Evolutionary conservation across 1,284 basidiomycete genomes (phyloP).

Genomic region (Earliella scabrosa): DNA sequence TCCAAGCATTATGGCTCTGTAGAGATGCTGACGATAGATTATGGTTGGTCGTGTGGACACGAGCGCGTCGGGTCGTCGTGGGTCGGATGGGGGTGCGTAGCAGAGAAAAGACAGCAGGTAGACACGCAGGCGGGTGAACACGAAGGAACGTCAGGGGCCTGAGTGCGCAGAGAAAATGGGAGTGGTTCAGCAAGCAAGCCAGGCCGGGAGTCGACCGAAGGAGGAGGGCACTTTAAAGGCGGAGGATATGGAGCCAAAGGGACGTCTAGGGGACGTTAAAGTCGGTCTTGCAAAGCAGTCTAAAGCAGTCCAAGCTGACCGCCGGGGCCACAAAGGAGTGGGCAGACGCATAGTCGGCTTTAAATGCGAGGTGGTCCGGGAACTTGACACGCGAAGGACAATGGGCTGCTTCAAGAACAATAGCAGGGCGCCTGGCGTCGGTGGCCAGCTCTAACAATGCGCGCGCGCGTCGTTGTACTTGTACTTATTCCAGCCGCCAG

Average conservation of each 20-base stretch:
- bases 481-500: too few species aligned
- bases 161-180: neutral
- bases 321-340: conserved; percentile 27
- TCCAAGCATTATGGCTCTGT: conserved; percentile 19
- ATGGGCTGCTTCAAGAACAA: conserved; percentile 25
- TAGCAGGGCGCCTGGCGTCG: conserved; percentile 15
- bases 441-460: conserved; percentile 5
- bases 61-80: conserved; percentile 14
- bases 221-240: conserved; percentile 15
- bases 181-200: neutral
- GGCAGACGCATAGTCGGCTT: conserved; percentile 14
- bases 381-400: conserved; percentile 22
- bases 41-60: conserved; percentile 11
- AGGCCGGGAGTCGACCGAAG: neutral
- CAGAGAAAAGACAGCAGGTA: conserved; percentile 4
- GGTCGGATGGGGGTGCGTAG: conserved; percentile 5
- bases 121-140: conserved; percentile 13
- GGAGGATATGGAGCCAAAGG: conserved; percentile 8
- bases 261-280: conserved; percentile 13
- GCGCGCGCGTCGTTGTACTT: conserved; percentile 5
- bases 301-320: conserved; percentile 29
- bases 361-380: conserved; percentile 14
- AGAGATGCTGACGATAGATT: neutral
- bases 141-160: conserved; percentile 10
- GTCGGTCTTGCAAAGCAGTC: conserved; percentile 15